A percentile compares a stretch with the other conserved stretches of the same genome.
phyloP scores from a whole-genome alignment of 352 stramenopile species.

The Pythium plurisporium region DNA sequence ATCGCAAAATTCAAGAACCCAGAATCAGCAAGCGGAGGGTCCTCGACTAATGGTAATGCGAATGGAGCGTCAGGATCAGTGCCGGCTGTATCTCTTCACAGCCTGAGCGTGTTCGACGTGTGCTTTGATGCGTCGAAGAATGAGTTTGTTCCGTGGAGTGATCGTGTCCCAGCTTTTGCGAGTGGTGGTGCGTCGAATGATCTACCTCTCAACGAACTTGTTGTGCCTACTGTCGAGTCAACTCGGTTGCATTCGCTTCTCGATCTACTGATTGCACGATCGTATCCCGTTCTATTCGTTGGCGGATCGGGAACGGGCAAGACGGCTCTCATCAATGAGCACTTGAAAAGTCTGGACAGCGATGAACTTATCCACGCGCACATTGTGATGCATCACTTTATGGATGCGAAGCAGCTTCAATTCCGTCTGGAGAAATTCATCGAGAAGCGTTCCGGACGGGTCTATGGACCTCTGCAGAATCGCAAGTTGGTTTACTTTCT shows the following conservation, averaged over 20 bases:
- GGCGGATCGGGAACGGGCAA: constrained; percentile 85
- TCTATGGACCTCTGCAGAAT: constrained; percentile 79
- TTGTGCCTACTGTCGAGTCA: constrained; percentile 77
- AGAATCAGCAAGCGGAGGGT: background rate
- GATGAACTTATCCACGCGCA: constrained; percentile 57
- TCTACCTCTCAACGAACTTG: constrained; percentile 50
- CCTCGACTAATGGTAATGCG: background rate
- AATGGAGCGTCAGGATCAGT: background rate
- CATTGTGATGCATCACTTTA: constrained; percentile 87
- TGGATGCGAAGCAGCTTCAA: constrained; percentile 78
- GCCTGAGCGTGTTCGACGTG: constrained; percentile 70
- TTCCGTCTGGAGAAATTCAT: constrained; percentile 71
- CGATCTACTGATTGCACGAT: constrained; percentile 41
- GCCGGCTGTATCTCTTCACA: background rate
- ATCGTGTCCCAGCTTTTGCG: constrained; percentile 43
- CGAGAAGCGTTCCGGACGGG: constrained; percentile 83
- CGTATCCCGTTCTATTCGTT: constrained; percentile 68
- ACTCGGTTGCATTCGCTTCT: constrained; percentile 63
- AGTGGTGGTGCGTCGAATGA: constrained; percentile 28
- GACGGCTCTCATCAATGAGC: constrained; percentile 69
- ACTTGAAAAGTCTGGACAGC: constrained; percentile 40
- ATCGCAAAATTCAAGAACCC: constrained; percentile 69
- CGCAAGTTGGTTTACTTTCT: constrained; percentile 87
- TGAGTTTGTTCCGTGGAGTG: constrained; percentile 73
- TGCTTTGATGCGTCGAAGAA: constrained; percentile 68